A percentile compares a stretch with the other conserved stretches of the same genome.
Conservation (phyloP, 352 stramenopile genomes). For the Hyaloperonospora brassicae region DNA sequence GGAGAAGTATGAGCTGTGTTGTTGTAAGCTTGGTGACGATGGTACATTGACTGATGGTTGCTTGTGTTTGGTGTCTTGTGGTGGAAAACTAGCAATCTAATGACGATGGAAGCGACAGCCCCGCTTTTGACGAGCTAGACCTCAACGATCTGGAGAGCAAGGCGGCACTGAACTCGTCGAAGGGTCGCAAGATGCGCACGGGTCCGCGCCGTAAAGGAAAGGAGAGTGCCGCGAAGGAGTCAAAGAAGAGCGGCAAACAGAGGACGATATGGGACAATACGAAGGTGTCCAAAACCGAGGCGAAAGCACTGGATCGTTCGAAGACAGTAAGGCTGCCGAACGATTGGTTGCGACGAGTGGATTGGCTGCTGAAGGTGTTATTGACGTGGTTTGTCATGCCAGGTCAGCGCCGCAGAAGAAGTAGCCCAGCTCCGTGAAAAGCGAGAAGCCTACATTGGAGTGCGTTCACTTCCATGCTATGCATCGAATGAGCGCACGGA, state of each 20-base stretch:
- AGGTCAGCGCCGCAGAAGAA: constrained; percentile 67
- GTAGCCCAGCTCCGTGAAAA: constrained; percentile 60
- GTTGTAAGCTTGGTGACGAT: constrained; percentile 1
- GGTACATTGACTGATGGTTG: constrained; percentile 10
- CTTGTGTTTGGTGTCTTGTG: not conserved
- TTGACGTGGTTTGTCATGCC: not conserved
- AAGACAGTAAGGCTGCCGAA: constrained; percentile 35
- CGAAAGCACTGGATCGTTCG: constrained; percentile 61
- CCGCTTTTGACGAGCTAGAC: constrained; percentile 40
- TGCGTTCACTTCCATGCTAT: constrained; percentile 24
- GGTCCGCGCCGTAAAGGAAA: constrained; percentile 57
- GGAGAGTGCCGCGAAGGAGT: constrained; percentile 35
- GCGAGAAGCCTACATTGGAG: constrained; percentile 76
- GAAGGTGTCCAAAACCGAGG: constrained; percentile 82
- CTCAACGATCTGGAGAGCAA: constrained; percentile 54
- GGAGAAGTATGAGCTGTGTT: constrained; percentile 24
- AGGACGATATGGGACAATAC: constrained; percentile 83
- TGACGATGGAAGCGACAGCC: constrained; percentile 54
- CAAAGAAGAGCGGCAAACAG: constrained; percentile 68
- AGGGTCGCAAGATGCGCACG: constrained; percentile 54
- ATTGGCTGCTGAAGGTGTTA: constrained; percentile 5
- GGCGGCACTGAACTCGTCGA: constrained; percentile 30
- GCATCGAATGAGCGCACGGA: not conserved
- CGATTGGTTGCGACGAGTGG: not conserved
- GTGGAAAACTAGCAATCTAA: constrained; percentile 33